Evolutionary conservation across 2,329 filamentous ascomycete genomes (phyloP).

Genomic region (Tolypocladium guangdongense): DNA sequence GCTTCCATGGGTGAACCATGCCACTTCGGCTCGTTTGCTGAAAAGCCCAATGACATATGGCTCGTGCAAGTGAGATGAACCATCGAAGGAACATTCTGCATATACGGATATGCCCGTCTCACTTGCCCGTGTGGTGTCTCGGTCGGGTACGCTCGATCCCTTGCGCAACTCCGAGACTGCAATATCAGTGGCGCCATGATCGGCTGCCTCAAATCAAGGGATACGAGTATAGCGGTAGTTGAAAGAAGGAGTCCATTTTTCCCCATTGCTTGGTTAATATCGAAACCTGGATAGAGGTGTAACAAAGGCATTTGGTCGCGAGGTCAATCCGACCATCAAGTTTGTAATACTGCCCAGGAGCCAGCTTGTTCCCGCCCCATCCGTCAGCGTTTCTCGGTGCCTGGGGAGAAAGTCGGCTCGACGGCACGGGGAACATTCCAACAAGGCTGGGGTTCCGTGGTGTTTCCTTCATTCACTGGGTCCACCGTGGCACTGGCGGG

Average conservation of each 20-base stretch:
- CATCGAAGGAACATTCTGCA: neutral
- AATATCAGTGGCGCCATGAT: neutral
- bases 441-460: neutral
- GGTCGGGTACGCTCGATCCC: neutral
- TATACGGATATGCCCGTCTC: neutral
- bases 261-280: neutral
- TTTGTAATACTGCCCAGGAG: neutral
- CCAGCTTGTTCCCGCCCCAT: neutral
- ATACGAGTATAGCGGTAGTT: neutral
- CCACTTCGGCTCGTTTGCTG: neutral
- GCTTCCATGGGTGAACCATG: neutral
- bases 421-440: neutral
- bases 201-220: neutral
- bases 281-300: neutral
- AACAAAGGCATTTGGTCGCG: neutral
- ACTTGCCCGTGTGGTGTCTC: neutral
- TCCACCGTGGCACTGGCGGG: neutral
- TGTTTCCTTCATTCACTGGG: neutral
- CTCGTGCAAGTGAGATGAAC: neutral
- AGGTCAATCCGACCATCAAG: neutral
- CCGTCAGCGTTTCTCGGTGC: neutral
- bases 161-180: neutral
- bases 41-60: neutral
- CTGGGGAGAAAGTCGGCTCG: neutral
- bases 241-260: neutral